A percentile compares a stretch with the other conserved stretches of the same genome.
These are phyloP conservation scores for Haplosporangium sp. DNA, from an alignment of 371 early-diverging fungal species.

Conservation along the genomic window DNA sequence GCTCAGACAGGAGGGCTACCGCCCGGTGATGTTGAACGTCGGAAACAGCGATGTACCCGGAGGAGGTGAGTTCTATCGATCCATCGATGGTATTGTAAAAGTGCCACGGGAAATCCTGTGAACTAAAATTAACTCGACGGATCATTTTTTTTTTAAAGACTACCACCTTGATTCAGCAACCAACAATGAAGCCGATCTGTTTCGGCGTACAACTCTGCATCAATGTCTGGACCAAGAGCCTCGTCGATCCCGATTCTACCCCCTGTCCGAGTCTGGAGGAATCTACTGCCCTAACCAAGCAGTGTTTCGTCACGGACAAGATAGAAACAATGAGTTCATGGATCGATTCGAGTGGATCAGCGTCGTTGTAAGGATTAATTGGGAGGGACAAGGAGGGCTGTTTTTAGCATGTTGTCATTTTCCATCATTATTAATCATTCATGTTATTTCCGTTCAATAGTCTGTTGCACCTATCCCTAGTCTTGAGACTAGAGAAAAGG, in stretches of 20 bases:
- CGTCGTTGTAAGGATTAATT: conserved; percentile 34
- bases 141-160: conserved; percentile 12
- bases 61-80: conserved; percentile 28
- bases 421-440: neutral
- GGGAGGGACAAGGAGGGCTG: neutral
- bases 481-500: conserved; percentile 47
- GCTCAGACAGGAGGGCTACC: conserved; percentile 51
- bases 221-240: conserved; percentile 55
- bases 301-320: conserved; percentile 42
- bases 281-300: conserved; percentile 55
- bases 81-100: neutral
- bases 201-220: conserved; percentile 49
- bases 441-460: conserved; percentile 4
- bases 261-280: conserved; percentile 39
- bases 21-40: conserved; percentile 51
- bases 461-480: conserved; percentile 45
- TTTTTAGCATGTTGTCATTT: neutral
- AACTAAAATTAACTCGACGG: neutral
- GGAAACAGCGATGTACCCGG: conserved; percentile 43
- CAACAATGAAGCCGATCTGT: conserved; percentile 45
- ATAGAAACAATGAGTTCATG: conserved; percentile 44
- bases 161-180: conserved; percentile 37
- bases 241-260: conserved; percentile 45
- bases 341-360: conserved; percentile 57
- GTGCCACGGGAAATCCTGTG: neutral